These are phyloP conservation scores for Gelatoporia subvermispora DNA, from an alignment of 768 basidiomycete genomes.

Conservation along the genomic window DNA sequence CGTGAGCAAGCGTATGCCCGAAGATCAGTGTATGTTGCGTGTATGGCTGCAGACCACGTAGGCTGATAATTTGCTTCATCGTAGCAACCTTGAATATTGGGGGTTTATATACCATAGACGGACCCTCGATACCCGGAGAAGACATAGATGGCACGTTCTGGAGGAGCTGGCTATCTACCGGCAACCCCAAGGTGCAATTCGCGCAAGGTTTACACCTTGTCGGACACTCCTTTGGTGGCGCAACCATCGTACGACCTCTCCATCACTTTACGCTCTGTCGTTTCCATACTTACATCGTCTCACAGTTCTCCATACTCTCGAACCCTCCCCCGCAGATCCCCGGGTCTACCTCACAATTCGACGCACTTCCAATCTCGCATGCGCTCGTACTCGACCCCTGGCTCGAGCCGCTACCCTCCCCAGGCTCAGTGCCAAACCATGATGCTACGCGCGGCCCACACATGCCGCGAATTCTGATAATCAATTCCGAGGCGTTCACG, in stretches of 20 bases:
- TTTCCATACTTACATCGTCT: background rate
- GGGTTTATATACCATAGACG: conserved; percentile 11
- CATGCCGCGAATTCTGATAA: conserved; percentile 43
- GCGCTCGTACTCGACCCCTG: conserved; percentile 77
- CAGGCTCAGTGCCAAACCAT: conserved; percentile 36
- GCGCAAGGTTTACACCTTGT: conserved; percentile 34
- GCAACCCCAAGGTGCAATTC: conserved; percentile 27
- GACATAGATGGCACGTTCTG: conserved; percentile 11
- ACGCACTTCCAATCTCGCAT: conserved; percentile 47
- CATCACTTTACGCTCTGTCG: background rate
- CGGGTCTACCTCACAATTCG: conserved; percentile 16
- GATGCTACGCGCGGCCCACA: conserved; percentile 9
- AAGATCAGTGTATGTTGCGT: conserved; percentile 1
- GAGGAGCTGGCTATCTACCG: conserved; percentile 44
- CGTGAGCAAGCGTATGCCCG: conserved; percentile 32
- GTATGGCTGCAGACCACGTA: conserved; percentile 18
- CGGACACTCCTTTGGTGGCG: conserved; percentile 57
- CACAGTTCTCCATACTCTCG: conserved; percentile 54
- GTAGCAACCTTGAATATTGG: background rate
- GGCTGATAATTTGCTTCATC: conserved; percentile 21
- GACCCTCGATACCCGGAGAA: conserved; percentile 6
- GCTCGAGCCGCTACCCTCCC: conserved; percentile 69
- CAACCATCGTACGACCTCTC: conserved; percentile 39
- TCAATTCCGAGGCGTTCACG: conserved; percentile 77
- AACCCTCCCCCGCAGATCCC: conserved; percentile 33